These are phyloP conservation scores for Heracleum sosnowskyi DNA, from an alignment of 129 eudicot species.

Conservation along the genomic window DNA sequence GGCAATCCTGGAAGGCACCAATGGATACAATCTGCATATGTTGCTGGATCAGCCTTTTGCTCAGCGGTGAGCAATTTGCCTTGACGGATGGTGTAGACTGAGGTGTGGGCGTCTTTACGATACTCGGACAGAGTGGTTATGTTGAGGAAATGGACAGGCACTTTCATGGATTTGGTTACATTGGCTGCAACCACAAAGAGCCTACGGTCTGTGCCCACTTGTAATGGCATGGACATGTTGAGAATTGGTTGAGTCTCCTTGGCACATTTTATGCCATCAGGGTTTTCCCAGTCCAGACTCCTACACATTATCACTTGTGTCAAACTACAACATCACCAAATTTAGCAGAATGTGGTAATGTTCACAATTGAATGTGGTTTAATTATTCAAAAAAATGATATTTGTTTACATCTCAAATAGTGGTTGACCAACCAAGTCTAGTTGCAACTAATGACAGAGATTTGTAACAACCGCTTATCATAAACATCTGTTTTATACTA, in stretches of 20 bases:
- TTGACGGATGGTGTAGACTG: conserved; percentile 79
- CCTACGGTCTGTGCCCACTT: conserved; percentile 77
- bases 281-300: conserved; percentile 92
- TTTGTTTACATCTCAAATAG: not conserved
- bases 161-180: conserved; percentile 54
- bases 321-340: not conserved
- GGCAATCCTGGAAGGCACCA: conserved; percentile 99
- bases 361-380: not conserved
- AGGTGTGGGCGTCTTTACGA: conserved; percentile 89
- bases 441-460: conserved; percentile 1
- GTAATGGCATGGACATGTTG: conserved; percentile 64
- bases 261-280: conserved; percentile 84
- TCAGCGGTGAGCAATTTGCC: conserved; percentile 73
- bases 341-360: not conserved
- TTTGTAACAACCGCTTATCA: not conserved
- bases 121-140: conserved; percentile 80
- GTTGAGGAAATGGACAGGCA: conserved; percentile 73
- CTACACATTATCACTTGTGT: conserved; percentile 16
- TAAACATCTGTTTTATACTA: not conserved
- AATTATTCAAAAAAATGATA: not conserved
- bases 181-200: conserved; percentile 55
- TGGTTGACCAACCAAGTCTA: conserved; percentile 10
- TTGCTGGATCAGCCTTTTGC: conserved; percentile 70
- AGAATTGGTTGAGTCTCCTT: conserved; percentile 73
- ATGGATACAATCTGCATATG: conserved; percentile 87